Evolutionary conservation across 805 yeast genomes (phyloP), one percentile per base, ranked within the genome.

Genomic region (Candida tallmaniae): DNA sequence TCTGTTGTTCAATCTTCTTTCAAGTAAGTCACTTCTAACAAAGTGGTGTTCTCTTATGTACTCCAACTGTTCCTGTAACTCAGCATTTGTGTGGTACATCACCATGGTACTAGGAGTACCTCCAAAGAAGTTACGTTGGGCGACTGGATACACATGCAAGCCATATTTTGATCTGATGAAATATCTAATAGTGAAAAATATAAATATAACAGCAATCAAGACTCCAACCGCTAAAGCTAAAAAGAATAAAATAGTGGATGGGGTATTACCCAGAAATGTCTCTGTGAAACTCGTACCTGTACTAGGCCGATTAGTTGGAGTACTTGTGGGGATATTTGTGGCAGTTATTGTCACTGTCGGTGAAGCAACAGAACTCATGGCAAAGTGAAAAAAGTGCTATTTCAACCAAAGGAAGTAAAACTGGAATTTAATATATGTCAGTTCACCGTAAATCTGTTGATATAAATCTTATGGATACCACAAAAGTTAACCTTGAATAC

Each of bases 181-280:
- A 51, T 80, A 78, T 31, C 83, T 58, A 34, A 74, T 48, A 8
- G 84, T 74, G 64, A 80, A 78, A 55, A 77, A 77, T 6, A 77
- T 43, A 45, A 80, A 76, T 18, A 76, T 50, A 0, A 65, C 14
- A 4, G 83, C 83, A 25, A 78, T 76, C 15, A 70, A 48, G 9
- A 77, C 70, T 3, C 84, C 85, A 10, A 78, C 74, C 1, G 80
- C 73, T 23, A 80, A 62, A 1, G 85, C 83, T 9, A 80, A 56
- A 54, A 78, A 76, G 54, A 80, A 80, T 20, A 80, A 57, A 23
- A 78, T 76, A 1, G 83, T 76, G 1, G 83, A 74, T 1, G 84
- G 83, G 23, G 73, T 64, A 45, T 67, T 71, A 4, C 70, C 70
- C 8, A 63, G 66, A 38, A 64, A 63, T 5, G 64, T 47, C 3